phyloP scores from a whole-genome alignment of 306 rosid genomes.

The Astragalus glycyphyllos region DNA sequence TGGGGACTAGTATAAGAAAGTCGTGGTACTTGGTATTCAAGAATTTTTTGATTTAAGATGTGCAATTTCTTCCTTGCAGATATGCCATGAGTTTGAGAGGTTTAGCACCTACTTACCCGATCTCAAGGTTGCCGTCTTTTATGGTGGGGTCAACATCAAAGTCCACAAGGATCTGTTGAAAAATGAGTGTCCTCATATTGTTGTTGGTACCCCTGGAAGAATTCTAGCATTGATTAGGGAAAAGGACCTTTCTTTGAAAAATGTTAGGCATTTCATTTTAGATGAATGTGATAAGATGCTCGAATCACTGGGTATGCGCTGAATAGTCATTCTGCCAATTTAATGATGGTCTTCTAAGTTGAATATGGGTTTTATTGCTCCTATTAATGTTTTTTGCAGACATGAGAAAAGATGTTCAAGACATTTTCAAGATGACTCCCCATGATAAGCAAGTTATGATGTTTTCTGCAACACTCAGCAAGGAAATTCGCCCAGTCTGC shows the following conservation, averaged over 20 bases:
- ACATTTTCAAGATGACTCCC: constrained; percentile 98
- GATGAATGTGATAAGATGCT: constrained; percentile 99
- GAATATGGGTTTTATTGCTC: constrained; percentile 16
- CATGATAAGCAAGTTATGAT: constrained; percentile 99
- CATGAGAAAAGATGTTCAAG: constrained; percentile 98
- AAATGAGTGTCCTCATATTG: constrained; percentile 98
- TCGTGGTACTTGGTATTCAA: background rate
- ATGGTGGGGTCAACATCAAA: constrained; percentile 93
- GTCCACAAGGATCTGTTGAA: constrained; percentile 90
- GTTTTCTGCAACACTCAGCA: constrained; percentile 99
- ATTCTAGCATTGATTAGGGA: constrained; percentile 85
- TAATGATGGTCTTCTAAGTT: background rate
- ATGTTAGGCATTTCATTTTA: constrained; percentile 91
- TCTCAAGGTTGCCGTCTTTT: constrained; percentile 98
- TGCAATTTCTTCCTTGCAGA: constrained; percentile 51
- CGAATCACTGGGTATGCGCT: constrained; percentile 84
- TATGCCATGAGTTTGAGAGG: constrained; percentile 98
- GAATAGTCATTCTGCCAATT: background rate
- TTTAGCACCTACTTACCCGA: constrained; percentile 92
- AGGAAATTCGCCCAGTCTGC: constrained; percentile 99
- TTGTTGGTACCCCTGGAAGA: constrained; percentile 99
- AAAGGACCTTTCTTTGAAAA: constrained; percentile 88
- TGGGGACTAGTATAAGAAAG: background rate
- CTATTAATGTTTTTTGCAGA: constrained; percentile 57
- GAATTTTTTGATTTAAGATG: background rate